These are phyloP conservation scores for Epichloe brachyelytri DNA, from an alignment of 2,329 filamentous ascomycete species.

Conservation along the genomic window DNA sequence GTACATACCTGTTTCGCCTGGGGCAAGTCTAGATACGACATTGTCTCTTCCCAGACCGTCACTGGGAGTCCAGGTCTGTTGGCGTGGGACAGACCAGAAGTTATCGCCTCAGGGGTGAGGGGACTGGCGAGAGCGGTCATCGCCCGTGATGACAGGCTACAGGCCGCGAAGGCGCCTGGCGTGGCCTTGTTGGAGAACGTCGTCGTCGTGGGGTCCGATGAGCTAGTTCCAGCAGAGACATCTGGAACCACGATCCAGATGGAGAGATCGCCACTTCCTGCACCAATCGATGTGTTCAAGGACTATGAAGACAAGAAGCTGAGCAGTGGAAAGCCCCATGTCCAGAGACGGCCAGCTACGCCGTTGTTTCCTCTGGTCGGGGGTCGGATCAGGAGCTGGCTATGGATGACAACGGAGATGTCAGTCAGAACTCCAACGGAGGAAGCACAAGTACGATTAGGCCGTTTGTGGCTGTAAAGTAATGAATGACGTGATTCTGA, in stretches of 20 bases:
- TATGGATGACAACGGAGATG: not conserved
- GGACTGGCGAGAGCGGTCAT: conserved; percentile 28
- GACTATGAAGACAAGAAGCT: not conserved
- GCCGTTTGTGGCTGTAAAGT: conserved; percentile 2
- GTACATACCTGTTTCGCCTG: conserved; percentile 35
- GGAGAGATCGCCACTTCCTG: not conserved
- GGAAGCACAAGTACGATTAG: conserved; percentile 9
- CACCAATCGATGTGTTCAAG: not conserved
- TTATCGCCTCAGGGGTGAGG: conserved; percentile 29
- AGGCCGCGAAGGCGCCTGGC: conserved; percentile 11
- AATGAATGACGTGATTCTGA: not conserved
- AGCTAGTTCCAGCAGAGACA: conserved; percentile 11
- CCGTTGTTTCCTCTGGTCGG: not conserved
- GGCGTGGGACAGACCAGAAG: conserved; percentile 34
- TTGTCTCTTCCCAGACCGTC: conserved; percentile 28
- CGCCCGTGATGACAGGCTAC: conserved; percentile 25
- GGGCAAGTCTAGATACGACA: conserved; percentile 30
- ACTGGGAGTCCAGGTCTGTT: conserved; percentile 30
- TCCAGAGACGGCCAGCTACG: not conserved
- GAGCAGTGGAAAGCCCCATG: not conserved
- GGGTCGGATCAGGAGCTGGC: not conserved
- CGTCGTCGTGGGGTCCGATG: conserved; percentile 16
- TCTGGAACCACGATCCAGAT: conserved; percentile 3
- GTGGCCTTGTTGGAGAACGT: conserved; percentile 22
- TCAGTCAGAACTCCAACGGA: conserved; percentile 2